These are phyloP conservation scores for Neurospora africana DNA, from an alignment of 495 filamentous ascomycete species.

Conservation along the genomic window DNA sequence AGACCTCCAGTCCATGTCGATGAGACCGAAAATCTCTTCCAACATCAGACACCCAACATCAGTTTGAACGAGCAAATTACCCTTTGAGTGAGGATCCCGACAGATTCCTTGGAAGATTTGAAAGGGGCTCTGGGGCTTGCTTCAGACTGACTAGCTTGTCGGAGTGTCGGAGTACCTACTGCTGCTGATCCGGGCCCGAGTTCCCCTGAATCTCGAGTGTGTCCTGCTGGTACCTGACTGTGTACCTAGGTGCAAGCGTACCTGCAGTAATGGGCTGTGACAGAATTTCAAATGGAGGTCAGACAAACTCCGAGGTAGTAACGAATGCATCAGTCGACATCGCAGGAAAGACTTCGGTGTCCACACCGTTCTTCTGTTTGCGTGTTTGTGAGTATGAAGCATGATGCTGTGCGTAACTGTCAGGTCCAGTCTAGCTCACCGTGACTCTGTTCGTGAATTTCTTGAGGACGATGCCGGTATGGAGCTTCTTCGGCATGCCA, in stretches of 20 bases:
- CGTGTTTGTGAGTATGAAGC: background rate
- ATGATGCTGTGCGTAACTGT: background rate
- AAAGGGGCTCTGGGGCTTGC: background rate
- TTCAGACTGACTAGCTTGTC: background rate
- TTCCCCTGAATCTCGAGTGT: background rate
- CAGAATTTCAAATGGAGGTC: background rate
- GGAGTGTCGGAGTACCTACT: background rate
- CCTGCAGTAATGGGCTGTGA: background rate
- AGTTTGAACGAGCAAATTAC: background rate
- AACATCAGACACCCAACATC: background rate
- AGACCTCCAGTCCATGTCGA: background rate
- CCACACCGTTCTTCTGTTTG: background rate
- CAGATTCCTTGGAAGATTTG: background rate
- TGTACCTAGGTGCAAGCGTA: background rate
- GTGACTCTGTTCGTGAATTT: background rate
- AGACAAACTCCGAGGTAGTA: background rate
- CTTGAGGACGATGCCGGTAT: background rate
- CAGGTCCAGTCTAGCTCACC: background rate
- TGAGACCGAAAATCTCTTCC: background rate
- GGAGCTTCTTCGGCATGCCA: background rate
- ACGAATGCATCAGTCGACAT: background rate
- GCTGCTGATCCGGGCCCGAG: background rate
- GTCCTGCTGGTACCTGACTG: background rate
- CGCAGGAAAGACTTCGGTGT: background rate
- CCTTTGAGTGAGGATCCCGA: background rate